Evolutionary conservation across 257 asterid species (phyloP).

Genomic region (Solanum sitiens): DNA sequence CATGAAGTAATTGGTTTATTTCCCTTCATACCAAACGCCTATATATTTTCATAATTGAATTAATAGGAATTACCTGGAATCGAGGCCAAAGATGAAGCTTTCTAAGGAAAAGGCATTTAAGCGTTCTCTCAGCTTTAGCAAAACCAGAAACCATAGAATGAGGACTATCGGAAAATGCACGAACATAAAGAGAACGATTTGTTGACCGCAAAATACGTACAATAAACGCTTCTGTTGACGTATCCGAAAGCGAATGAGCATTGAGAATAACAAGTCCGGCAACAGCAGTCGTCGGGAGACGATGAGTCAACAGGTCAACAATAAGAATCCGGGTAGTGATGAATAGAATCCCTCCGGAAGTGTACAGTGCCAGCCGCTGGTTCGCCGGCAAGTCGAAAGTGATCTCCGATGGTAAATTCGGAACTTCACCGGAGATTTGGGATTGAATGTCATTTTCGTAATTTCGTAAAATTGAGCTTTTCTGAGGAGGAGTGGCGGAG

Average conservation of each 20-base stretch:
- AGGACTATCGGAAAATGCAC: slow-evolving; percentile 89
- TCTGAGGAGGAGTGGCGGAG: slow-evolving; percentile 65
- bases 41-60: background rate
- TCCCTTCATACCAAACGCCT: background rate
- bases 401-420: slow-evolving; percentile 40
- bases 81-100: slow-evolving; percentile 98
- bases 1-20: background rate
- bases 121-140: slow-evolving; percentile 78
- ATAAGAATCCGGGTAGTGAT: slow-evolving; percentile 81
- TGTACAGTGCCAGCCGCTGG: slow-evolving; percentile 61
- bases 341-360: slow-evolving; percentile 64
- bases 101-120: slow-evolving; percentile 73
- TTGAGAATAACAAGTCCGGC: slow-evolving; percentile 74
- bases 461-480: slow-evolving; percentile 24
- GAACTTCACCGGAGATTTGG: background rate
- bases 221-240: slow-evolving; percentile 90
- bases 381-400: slow-evolving; percentile 67
- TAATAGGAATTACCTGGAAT: slow-evolving; percentile 49
- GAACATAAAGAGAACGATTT: slow-evolving; percentile 51
- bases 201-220: slow-evolving; percentile 63
- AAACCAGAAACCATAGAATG: slow-evolving; percentile 85
- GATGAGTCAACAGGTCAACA: slow-evolving; percentile 77
- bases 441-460: slow-evolving; percentile 3
- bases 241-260: slow-evolving; percentile 76
- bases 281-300: slow-evolving; percentile 53